Evolutionary conservation across 2,329 filamentous ascomycete genomes (phyloP), one percentile per base, ranked within the genome.

Genomic region (Hymenoscyphus albidus): DNA sequence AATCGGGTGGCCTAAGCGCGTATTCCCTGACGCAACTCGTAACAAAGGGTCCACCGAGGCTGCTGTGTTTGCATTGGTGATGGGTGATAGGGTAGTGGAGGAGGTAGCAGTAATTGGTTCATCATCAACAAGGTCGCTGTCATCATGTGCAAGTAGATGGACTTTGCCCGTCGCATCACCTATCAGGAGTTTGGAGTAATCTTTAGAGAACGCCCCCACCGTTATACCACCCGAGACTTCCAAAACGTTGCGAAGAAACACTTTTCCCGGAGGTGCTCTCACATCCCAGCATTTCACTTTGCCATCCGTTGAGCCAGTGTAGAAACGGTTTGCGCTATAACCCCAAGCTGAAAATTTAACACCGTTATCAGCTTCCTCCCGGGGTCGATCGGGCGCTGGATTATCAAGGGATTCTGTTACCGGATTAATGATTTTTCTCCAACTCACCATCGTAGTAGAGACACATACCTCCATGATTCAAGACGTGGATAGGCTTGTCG

Each of bases 321-420:
- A 89, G 55, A 89, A 80, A 0, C 85, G 80, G 62, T 86, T 83
- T 0, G 78, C 73, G 0, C 81, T 83, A 16, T 77, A 80, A 0
- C 84, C 86, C 86, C 86, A 89, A 3, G 85, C 81, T 0, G 82
- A 82, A 68, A 89, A 88, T 70, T 88, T 88, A 54, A 88, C 84
- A 1, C 86, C 86, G 0, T 83, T 82, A 64, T 88, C 86, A 60
- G 85, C 83, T 9, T 77, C 76, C 64, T 86, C 84, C 13, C 82
- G 75, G 44, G 69, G 68, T 13, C 71, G 18, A 48, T 76, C 70
- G 58, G 69, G 68, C 12, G 69, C 59, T 2, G 70, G 73, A 13
- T 72, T 72, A 38, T 76, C 74, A 16, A 76, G 64, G 0, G 72
- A 69, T 62, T 73, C 74, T 51, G 4, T 48, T 18, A 3, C 10